Evolutionary conservation across 495 filamentous ascomycete species (phyloP), one percentile per base, ranked within the genome.

Genomic region (Neurospora discreta): DNA sequence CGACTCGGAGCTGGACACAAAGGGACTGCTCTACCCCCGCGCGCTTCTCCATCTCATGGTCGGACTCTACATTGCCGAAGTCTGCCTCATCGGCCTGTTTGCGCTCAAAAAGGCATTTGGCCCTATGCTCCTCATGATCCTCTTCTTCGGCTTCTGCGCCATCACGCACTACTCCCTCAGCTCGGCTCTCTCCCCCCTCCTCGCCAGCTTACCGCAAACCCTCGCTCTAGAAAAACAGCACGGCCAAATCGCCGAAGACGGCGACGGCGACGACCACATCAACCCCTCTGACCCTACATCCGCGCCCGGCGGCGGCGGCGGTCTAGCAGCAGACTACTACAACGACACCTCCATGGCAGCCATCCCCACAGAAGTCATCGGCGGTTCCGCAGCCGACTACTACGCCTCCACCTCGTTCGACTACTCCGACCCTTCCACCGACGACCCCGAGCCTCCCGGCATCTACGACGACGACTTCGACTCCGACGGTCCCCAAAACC

Each of bases 41-140:
- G 94, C 91, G 1, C 78, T 97, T 69, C 91, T 94, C 76, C 94
- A 97, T 40, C 87, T 94, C 68, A 89, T 93, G 43, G 89, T 91
- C 1, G 94, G 94, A 20, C 86, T 93, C 36, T 97, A 97, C 79
- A 82, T 97, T 30, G 86, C 89, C 20, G 88, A 94, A 73, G 75
- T 94, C 71, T 93, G 91, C 77, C 78, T 97, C 72, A 89, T 97
- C 69, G 94, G 93, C 60, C 87, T 97, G 42, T 95, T 97, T 74
- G 89, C 86, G 58, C 89, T 95, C 69, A 86, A 84, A 60, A 78
- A 78, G 18, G 90, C 90, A 26, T 71, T 89, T 20, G 93, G 92
- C 1, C 93, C 93, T 11, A 76, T 94, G 72, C 79, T 93, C 40
- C 84, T 97, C 41, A 91, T 93, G 85, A 85, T 90, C 71, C 77